Conservation (phyloP, 768 basidiomycete species). For the Lactarius psammicola region DNA sequence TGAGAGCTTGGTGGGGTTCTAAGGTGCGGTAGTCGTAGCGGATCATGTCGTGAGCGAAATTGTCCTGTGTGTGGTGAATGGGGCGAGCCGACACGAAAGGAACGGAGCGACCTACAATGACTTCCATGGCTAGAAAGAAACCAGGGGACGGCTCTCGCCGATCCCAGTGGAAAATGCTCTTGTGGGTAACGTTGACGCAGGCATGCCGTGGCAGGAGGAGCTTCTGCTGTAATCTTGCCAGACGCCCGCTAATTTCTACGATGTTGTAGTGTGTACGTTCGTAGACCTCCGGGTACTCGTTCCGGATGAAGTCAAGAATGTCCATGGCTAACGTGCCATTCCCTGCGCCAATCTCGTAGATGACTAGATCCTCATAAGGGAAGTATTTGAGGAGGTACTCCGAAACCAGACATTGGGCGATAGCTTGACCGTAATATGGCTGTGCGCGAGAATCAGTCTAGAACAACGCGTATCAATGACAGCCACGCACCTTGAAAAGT, state of each 20-base stretch:
- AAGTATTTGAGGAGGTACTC: slow-evolving; percentile 94
- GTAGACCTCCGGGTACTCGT: slow-evolving; percentile 86
- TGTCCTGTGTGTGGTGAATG: slow-evolving; percentile 57
- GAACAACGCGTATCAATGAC: slow-evolving; percentile 2
- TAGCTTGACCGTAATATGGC: slow-evolving; percentile 94
- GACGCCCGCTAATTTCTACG: slow-evolving; percentile 85
- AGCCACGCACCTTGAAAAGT: slow-evolving; percentile 78
- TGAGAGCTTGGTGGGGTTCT: slow-evolving; percentile 78
- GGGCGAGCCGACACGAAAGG: neutral
- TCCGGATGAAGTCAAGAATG: slow-evolving; percentile 76
- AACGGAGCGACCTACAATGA: slow-evolving; percentile 63
- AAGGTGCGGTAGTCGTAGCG: slow-evolving; percentile 82
- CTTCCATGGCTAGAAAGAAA: slow-evolving; percentile 93
- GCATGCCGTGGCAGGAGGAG: slow-evolving; percentile 63
- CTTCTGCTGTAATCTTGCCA: slow-evolving; percentile 69
- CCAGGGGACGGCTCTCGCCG: slow-evolving; percentile 76
- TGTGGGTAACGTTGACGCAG: slow-evolving; percentile 65
- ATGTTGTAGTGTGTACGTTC: slow-evolving; percentile 91
- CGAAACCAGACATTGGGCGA: slow-evolving; percentile 84
- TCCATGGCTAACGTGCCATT: slow-evolving; percentile 94
- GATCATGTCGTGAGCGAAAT: slow-evolving; percentile 94
- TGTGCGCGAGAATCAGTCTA: slow-evolving; percentile 36
- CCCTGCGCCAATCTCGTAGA: slow-evolving; percentile 98
- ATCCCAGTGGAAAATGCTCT: slow-evolving; percentile 86
- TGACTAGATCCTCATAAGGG: slow-evolving; percentile 92